Evolutionary conservation across 805 yeast species (phyloP).

Genomic region (Myxozyma neglecta): DNA sequence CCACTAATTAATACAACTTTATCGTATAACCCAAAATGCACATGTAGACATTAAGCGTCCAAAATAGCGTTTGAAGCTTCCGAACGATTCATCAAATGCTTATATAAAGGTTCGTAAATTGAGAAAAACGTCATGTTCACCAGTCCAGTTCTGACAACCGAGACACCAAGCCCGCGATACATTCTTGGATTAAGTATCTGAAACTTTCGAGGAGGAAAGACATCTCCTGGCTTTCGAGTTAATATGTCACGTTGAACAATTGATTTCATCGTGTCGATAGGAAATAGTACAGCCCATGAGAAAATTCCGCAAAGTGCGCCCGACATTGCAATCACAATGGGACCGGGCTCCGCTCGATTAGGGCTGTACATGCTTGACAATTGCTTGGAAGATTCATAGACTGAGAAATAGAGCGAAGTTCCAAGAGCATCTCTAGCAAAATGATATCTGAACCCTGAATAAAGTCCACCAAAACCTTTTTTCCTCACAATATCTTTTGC

Average conservation of each 20-base stretch:
- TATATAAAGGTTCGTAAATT: conserved; percentile 51
- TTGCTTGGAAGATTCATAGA: conserved; percentile 69
- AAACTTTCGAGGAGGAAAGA: conserved; percentile 42
- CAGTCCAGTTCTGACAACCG: conserved; percentile 66
- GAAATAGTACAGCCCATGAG: conserved; percentile 74
- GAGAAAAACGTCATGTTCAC: conserved; percentile 77
- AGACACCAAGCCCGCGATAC: conserved; percentile 78
- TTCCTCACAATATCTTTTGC: conserved; percentile 55
- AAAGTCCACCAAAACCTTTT: conserved; percentile 65
- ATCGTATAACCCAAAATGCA: background rate
- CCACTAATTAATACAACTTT: too few relatives aligned
- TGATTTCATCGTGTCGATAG: conserved; percentile 78
- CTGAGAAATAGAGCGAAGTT: conserved; percentile 69
- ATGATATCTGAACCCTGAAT: conserved; percentile 72
- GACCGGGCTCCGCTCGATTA: conserved; percentile 38
- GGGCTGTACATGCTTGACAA: conserved; percentile 32
- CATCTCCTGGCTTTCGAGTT: conserved; percentile 53
- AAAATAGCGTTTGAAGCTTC: background rate
- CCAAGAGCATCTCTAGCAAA: conserved; percentile 67
- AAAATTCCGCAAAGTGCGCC: conserved; percentile 80
- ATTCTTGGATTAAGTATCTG: conserved; percentile 50
- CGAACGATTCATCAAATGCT: conserved; percentile 52
- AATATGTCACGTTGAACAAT: conserved; percentile 73
- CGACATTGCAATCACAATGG: conserved; percentile 58
- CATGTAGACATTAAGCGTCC: background rate